Evolutionary conservation across 2,329 filamentous ascomycete genomes (phyloP).

Genomic region (Colletotrichum higginsianum): DNA sequence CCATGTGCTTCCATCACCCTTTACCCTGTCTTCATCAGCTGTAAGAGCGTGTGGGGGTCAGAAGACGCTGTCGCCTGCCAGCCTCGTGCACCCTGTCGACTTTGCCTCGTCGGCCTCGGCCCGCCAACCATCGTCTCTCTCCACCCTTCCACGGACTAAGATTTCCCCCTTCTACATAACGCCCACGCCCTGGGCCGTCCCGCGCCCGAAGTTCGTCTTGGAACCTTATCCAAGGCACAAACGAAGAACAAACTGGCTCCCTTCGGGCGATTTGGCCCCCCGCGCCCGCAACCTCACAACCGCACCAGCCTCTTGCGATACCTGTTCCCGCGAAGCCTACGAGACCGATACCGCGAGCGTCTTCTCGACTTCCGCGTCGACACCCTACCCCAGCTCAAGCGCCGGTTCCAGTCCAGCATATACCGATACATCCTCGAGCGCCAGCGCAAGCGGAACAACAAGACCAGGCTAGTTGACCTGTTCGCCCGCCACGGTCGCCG

Average conservation of each 20-base stretch:
- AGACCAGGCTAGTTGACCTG: constrained; percentile 62
- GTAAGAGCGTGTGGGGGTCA: constrained; percentile 38
- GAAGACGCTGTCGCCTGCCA: constrained; percentile 39
- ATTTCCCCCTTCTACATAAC: constrained; percentile 13
- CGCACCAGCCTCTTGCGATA: constrained; percentile 71
- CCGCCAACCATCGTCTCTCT: background rate
- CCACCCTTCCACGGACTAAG: background rate
- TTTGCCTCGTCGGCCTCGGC: constrained; percentile 10
- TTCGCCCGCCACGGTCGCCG: constrained; percentile 59
- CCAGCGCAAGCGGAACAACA: constrained; percentile 69
- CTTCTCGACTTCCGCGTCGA: constrained; percentile 82
- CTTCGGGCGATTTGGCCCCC: constrained; percentile 57
- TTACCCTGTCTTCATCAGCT: constrained; percentile 28
- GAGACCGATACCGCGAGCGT: constrained; percentile 74
- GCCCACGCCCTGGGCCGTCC: constrained; percentile 29
- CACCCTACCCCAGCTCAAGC: constrained; percentile 79
- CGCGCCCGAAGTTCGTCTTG: constrained; percentile 28
- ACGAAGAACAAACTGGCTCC: constrained; percentile 59
- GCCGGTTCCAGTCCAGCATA: constrained; percentile 80
- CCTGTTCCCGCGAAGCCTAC: constrained; percentile 76
- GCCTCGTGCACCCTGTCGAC: constrained; percentile 24
- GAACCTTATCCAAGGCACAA: constrained; percentile 38
- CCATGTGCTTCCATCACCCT: constrained; percentile 39
- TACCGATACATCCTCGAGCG: constrained; percentile 80
- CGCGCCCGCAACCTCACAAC: constrained; percentile 58